Evolutionary conservation across 2,329 filamentous ascomycete species (phyloP).

Genomic region (Myriosclerotinia scirpicola): DNA sequence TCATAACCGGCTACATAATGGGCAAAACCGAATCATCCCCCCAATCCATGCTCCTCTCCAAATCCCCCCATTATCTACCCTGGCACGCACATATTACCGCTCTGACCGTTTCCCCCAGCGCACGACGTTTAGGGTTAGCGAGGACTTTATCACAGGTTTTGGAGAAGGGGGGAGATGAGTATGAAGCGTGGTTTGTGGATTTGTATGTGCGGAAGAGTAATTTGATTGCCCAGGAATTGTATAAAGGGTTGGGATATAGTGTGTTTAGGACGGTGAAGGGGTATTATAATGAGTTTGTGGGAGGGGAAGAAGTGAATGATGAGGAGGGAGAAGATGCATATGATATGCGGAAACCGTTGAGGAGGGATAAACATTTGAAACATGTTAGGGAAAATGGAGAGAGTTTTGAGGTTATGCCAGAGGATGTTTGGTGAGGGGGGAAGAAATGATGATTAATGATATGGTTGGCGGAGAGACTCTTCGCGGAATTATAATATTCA

Average conservation of each 20-base stretch:
- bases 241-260: constrained; percentile 87
- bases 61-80: constrained; percentile 90
- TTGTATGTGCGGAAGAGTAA: constrained; percentile 91
- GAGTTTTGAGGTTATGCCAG: constrained; percentile 71
- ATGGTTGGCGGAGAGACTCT: background rate
- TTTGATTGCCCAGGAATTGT: constrained; percentile 80
- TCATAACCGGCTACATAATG: constrained; percentile 96
- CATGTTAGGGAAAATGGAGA: constrained; percentile 82
- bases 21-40: constrained; percentile 92
- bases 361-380: constrained; percentile 71
- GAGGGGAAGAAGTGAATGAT: constrained; percentile 62
- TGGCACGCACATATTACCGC: constrained; percentile 99
- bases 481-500: rapidly evolving
- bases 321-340: constrained; percentile 86
- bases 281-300: constrained; percentile 88
- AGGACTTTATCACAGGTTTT: constrained; percentile 78
- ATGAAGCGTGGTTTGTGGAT: constrained; percentile 92
- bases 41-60: constrained; percentile 67
- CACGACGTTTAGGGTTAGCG: constrained; percentile 82
- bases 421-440: constrained; percentile 73
- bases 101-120: constrained; percentile 84
- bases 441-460: background rate
- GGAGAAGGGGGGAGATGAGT: constrained; percentile 77
- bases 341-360: constrained; percentile 93
- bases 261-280: constrained; percentile 85